Conservation (phyloP, 108 stramenopile genomes). For the Cyclostephanos tholiformis region DNA sequence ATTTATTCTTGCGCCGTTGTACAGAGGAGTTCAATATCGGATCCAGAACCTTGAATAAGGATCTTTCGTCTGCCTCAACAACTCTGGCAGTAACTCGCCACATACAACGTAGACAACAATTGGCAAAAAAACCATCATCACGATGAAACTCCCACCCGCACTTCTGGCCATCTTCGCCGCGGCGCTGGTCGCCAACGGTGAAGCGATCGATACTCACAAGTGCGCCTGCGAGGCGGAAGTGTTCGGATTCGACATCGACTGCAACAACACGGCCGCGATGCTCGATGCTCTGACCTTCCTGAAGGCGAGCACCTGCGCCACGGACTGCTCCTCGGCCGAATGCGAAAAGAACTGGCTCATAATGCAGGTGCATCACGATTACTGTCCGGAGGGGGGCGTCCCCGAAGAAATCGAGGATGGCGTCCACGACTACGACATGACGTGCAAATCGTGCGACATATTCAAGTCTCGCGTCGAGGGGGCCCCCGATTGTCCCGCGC, state of each 20-base stretch:
- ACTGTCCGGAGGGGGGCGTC: conserved; percentile 31
- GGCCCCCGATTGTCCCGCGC: conserved; percentile 23
- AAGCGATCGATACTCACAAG: conserved; percentile 2
- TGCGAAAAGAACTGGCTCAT: conserved; percentile 42
- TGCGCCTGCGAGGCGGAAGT: conserved; percentile 37
- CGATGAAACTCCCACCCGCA: neutral
- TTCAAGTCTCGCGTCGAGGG: conserved; percentile 20
- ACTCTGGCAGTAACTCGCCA: too few species aligned
- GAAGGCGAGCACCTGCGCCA: conserved; percentile 29
- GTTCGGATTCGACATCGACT: conserved; percentile 40
- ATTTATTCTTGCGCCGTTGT: too few species aligned
- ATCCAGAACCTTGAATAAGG: too few species aligned
- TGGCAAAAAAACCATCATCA: neutral
- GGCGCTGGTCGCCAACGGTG: neutral
- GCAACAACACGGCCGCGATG: conserved; percentile 33
- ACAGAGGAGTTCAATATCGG: too few species aligned
- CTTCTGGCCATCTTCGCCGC: conserved; percentile 4
- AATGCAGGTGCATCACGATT: conserved; percentile 36
- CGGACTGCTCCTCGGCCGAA: conserved; percentile 30
- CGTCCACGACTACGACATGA: conserved; percentile 36
- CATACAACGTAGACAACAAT: too few species aligned
- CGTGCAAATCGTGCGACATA: conserved; percentile 27
- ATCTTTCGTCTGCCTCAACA: too few species aligned
- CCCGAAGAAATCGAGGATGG: conserved; percentile 40
- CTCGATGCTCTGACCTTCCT: conserved; percentile 27